Base-by-base conservation (phyloP, 129 eudicot species). In the Lactuca sativa region DNA sequence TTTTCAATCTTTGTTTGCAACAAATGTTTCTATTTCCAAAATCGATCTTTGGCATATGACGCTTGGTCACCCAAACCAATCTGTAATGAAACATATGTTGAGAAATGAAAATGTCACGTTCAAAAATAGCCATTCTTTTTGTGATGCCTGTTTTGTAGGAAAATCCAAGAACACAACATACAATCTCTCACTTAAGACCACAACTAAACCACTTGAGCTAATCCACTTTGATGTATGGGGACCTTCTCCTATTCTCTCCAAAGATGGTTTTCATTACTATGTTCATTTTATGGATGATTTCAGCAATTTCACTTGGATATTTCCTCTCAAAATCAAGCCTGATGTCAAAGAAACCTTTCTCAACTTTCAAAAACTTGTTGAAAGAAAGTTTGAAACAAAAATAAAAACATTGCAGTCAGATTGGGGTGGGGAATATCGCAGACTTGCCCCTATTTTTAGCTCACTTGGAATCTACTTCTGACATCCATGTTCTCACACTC, bases 241-340 rank as follows among this genome's bases (percentile, higher is more conserved):
- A n/a, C 62, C 63, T n/a, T 31, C 16, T 31, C 7, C 8, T 30
- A 31, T 34, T 34, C 37, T 34, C 37, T 34, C 37, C 37, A 34
- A 34, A 34, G 37, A 31, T 30, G 41, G 63, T 31, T 21, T 7
- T 21, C 36, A n/a, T 9, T 36, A 63, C 3, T 63, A 63, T 43
- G 12, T 43, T 37, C 14, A n/a, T 4, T 18, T 64, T 64, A 14
- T 64, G 16, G 69, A 64, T 64, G 55, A 41, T 21, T 64, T 40
- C 9, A 38, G 34, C 14, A 9, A 30, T 2, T 41, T 6, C 5
- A 14, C 21, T 17, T 64, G 54, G 69, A 8, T 37, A 1, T 64
- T 40, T 64, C 36, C 36, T 34, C 15, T 41, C 0, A 38, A 14
- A 34, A 7, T 30, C 33, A 64, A 64, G 18, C 41, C 34, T 34